Conservation (phyloP, 805 yeast species). For the Nakazawaea siamensis region DNA sequence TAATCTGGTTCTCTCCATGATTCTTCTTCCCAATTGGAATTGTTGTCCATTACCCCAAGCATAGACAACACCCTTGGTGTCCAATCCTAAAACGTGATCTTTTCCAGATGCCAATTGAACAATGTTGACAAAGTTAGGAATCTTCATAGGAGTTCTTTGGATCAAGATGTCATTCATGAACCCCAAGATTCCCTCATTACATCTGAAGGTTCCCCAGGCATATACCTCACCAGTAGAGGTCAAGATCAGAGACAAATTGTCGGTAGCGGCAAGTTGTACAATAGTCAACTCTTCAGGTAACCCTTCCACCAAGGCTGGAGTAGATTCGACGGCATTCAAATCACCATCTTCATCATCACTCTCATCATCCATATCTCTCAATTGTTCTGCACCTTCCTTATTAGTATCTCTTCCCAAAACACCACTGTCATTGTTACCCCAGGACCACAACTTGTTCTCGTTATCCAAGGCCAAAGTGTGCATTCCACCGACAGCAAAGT, state of each 20-base stretch:
- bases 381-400: slow-evolving; percentile 45
- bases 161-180: slow-evolving; percentile 56
- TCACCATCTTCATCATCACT: slow-evolving; percentile 73
- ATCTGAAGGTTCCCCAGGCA: slow-evolving; percentile 97
- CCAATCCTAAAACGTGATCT: slow-evolving; percentile 83
- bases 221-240: slow-evolving; percentile 79
- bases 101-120: slow-evolving; percentile 87
- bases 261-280: slow-evolving; percentile 85
- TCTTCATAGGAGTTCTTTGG: slow-evolving; percentile 62
- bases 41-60: slow-evolving; percentile 99
- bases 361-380: slow-evolving; percentile 58
- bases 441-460: slow-evolving; percentile 81
- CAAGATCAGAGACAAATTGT: slow-evolving; percentile 77
- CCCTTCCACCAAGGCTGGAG: slow-evolving; percentile 72
- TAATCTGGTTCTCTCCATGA: slow-evolving; percentile 69
- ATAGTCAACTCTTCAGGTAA: slow-evolving; percentile 52
- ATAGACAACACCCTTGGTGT: slow-evolving; percentile 75
- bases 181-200: slow-evolving; percentile 87
- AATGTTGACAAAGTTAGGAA: slow-evolving; percentile 54
- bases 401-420: slow-evolving; percentile 86
- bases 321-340: slow-evolving; percentile 80
- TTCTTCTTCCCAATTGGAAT: slow-evolving; percentile 81
- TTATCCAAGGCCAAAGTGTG: slow-evolving; percentile 80
- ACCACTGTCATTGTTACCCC: slow-evolving; percentile 95
- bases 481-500: slow-evolving; percentile 94